These are phyloP conservation scores for Metschnikowia proteae DNA, from an alignment of 805 yeast genomes.

Conservation along the genomic window DNA sequence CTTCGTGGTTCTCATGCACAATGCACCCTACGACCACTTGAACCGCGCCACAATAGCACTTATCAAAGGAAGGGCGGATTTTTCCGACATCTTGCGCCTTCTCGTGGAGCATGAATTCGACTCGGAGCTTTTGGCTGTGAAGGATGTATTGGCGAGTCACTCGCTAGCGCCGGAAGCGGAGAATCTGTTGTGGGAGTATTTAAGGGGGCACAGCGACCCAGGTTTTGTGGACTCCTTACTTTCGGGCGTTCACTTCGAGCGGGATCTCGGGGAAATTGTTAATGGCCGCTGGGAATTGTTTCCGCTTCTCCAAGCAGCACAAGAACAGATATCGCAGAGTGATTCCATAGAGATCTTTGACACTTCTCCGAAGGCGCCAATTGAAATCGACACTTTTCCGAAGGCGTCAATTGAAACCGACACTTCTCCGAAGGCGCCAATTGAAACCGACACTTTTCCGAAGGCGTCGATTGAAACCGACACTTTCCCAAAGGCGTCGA, in stretches of 20 bases:
- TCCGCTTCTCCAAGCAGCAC: constrained; percentile 12
- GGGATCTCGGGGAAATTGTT: constrained; percentile 17
- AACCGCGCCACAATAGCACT: constrained; percentile 23
- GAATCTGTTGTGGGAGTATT: constrained; percentile 20
- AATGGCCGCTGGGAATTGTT: constrained; percentile 20
- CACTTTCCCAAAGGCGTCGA: neutral
- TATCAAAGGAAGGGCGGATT: constrained; percentile 17
- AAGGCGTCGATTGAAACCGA: neutral
- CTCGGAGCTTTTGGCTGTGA: constrained; percentile 22
- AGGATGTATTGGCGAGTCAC: neutral
- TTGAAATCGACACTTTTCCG: neutral
- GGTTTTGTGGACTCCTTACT: constrained; percentile 22
- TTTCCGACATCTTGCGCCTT: constrained; percentile 21
- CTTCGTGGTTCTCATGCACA: constrained; percentile 30
- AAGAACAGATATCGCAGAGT: neutral
- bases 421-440: neutral
- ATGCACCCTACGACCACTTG: constrained; percentile 32
- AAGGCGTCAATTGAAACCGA: neutral
- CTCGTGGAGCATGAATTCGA: constrained; percentile 26
- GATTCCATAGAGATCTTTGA: neutral
- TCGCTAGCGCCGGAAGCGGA: constrained; percentile 13
- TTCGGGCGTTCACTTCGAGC: constrained; percentile 6
- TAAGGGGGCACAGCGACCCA: constrained; percentile 13
- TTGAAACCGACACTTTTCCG: neutral
- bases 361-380: neutral